Conservation (phyloP, 306 rosid species). For the Glycine tomentella region DNA sequence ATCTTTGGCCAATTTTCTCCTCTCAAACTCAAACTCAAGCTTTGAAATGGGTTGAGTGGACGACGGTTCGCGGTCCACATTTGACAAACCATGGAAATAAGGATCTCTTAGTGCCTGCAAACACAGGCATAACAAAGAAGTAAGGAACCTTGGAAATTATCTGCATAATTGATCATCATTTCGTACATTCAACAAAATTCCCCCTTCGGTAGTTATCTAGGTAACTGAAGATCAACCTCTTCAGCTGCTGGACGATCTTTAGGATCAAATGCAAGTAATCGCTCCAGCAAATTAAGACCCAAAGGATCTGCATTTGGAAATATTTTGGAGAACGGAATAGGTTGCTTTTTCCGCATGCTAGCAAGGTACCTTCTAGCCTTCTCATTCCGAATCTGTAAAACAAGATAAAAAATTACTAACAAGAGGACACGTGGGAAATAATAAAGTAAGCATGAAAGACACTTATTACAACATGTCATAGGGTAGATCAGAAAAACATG, state of each 20-base stretch:
- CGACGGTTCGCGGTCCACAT: slow-evolving; percentile 86
- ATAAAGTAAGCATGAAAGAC: slow-evolving; percentile 23
- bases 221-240: slow-evolving; percentile 66
- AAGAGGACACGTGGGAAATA: slow-evolving; percentile 1
- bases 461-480: background rate
- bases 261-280: slow-evolving; percentile 92
- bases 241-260: slow-evolving; percentile 92
- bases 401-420: slow-evolving; percentile 27
- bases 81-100: slow-evolving; percentile 84
- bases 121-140: slow-evolving; percentile 36
- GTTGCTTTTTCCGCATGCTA: slow-evolving; percentile 87
- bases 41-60: slow-evolving; percentile 91
- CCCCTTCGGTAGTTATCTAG: slow-evolving; percentile 23
- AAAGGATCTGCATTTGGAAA: slow-evolving; percentile 82
- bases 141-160: slow-evolving; percentile 39
- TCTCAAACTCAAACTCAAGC: slow-evolving; percentile 97
- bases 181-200: slow-evolving; percentile 31
- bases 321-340: slow-evolving; percentile 77
- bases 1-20: slow-evolving; percentile 89
- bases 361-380: slow-evolving; percentile 94
- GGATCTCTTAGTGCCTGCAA: slow-evolving; percentile 88
- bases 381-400: slow-evolving; percentile 89
- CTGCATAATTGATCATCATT: slow-evolving; percentile 9
- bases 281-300: slow-evolving; percentile 85
- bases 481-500: slow-evolving; percentile 9